Conservation (phyloP, 2,329 filamentous ascomycete genomes). For the Zasmidium citrigriseum region DNA sequence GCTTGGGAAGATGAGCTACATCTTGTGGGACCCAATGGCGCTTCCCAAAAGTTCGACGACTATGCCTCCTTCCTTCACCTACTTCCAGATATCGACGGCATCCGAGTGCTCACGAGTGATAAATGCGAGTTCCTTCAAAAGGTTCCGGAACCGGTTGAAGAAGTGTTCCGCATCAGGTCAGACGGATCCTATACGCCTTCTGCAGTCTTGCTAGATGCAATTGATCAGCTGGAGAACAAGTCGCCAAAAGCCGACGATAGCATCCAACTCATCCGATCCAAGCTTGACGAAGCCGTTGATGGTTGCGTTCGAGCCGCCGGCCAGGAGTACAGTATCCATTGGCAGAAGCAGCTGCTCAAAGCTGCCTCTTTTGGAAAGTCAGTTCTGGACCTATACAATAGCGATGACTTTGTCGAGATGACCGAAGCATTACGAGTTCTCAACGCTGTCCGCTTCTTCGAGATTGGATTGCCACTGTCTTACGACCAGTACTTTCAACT, state of each 20-base stretch:
- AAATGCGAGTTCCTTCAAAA: constrained; percentile 98
- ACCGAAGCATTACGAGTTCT: constrained; percentile 90
- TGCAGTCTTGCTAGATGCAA: constrained; percentile 89
- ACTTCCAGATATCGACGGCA: constrained; percentile 84
- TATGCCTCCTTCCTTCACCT: constrained; percentile 92
- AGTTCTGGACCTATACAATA: constrained; percentile 94
- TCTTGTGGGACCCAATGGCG: constrained; percentile 81
- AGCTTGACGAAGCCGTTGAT: constrained; percentile 89
- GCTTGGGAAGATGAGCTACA: constrained; percentile 99
- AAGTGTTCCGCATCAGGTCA: constrained; percentile 78
- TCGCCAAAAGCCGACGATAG: constrained; percentile 98
- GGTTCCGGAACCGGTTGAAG: constrained; percentile 70
- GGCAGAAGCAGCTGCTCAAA: constrained; percentile 95
- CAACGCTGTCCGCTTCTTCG: constrained; percentile 88
- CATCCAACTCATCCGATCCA: constrained; percentile 87
- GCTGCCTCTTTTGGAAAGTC: constrained; percentile 98
- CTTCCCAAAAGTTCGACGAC: constrained; percentile 66
- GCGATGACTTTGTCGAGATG: constrained; percentile 98
- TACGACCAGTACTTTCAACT: constrained; percentile 93
- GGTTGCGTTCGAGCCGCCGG: constrained; percentile 91
- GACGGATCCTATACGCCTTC: constrained; percentile 85
- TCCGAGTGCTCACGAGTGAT: constrained; percentile 85
- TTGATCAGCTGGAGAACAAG: constrained; percentile 86
- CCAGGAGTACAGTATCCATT: constrained; percentile 83
- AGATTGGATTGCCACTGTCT: constrained; percentile 84